A percentile compares a stretch with the other conserved stretches of the same genome.
These are phyloP conservation scores for Globisporangium abappressorium DNA, from an alignment of 352 stramenopile genomes.

Conservation along the genomic window DNA sequence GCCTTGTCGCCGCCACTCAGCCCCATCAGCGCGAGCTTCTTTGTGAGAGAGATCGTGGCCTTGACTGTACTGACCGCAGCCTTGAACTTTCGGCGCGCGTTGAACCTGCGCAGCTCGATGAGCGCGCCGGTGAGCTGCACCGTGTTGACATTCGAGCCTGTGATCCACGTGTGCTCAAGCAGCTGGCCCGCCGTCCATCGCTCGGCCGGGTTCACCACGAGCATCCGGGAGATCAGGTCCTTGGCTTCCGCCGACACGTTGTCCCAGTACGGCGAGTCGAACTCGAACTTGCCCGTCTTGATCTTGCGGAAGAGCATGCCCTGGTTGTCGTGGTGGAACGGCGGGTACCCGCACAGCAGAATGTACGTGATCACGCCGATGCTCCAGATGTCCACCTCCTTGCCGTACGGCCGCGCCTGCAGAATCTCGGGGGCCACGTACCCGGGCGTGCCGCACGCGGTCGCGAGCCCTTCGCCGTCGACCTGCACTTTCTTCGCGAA, in stretches of 20 bases:
- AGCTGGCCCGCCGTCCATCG: slow-evolving; percentile 74
- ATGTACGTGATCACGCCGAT: slow-evolving; percentile 91
- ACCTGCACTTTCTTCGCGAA: slow-evolving; percentile 77
- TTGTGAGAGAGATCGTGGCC: slow-evolving; percentile 75
- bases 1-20: slow-evolving; percentile 3
- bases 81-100: slow-evolving; percentile 93
- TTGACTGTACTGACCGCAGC: slow-evolving; percentile 90
- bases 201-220: slow-evolving; percentile 82
- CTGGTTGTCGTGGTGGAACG: slow-evolving; percentile 92
- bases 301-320: slow-evolving; percentile 77
- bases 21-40: slow-evolving; percentile 41
- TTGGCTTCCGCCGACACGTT: slow-evolving; percentile 71
- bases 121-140: slow-evolving; percentile 86
- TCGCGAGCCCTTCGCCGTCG: slow-evolving; percentile 49
- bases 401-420: slow-evolving; percentile 68
- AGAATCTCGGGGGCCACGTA: slow-evolving; percentile 87
- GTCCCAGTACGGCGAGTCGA: slow-evolving; percentile 82
- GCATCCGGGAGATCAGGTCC: slow-evolving; percentile 89
- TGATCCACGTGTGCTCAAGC: slow-evolving; percentile 89
- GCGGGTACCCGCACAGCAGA: slow-evolving; percentile 79
- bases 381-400: slow-evolving; percentile 86
- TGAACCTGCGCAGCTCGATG: slow-evolving; percentile 90
- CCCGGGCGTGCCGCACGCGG: slow-evolving; percentile 67
- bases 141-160: slow-evolving; percentile 52
- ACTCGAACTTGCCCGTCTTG: slow-evolving; percentile 65